Conservation (phyloP, 2,329 filamentous ascomycete species). For the Aspergillus oerlinghausenensis region DNA sequence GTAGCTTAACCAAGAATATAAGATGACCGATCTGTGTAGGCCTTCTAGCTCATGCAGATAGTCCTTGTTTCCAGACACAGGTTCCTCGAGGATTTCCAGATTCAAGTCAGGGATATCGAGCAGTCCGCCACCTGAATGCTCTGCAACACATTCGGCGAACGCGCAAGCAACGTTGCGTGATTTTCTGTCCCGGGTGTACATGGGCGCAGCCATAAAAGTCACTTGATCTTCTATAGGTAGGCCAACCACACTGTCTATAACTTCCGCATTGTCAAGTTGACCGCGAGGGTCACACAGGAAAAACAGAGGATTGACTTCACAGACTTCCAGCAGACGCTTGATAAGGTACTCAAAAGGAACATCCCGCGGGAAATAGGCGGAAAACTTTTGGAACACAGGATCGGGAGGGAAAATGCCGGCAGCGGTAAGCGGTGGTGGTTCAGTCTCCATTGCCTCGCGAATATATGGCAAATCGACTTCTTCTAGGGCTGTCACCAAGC, state of each 20-base stretch:
- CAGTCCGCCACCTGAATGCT: constrained; percentile 62
- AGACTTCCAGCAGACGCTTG: constrained; percentile 66
- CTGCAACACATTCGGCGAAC: constrained; percentile 66
- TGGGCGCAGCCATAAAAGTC: constrained; percentile 68
- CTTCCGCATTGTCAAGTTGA: constrained; percentile 63
- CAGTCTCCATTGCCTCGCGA: constrained; percentile 55
- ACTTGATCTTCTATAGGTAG: constrained; percentile 71
- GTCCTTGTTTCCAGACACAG: constrained; percentile 40
- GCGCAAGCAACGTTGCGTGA: constrained; percentile 51
- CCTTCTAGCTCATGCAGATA: constrained; percentile 68
- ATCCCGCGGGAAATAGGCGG: constrained; percentile 72
- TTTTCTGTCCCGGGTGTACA: constrained; percentile 48
- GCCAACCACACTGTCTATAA: constrained; percentile 64
- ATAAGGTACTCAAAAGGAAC: constrained; percentile 83
- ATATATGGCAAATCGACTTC: constrained; percentile 62
- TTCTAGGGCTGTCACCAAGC: constrained; percentile 76
- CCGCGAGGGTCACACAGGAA: constrained; percentile 64
- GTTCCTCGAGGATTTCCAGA: constrained; percentile 66
- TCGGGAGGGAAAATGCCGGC: constrained; percentile 74
- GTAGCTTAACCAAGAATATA: constrained; percentile 92
- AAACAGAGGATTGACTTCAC: constrained; percentile 61
- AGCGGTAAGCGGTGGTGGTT: constrained; percentile 61
- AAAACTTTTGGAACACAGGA: constrained; percentile 67
- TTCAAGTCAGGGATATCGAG: constrained; percentile 67
- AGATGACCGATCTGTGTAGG: constrained; percentile 75